Evolutionary conservation across 345 rosid genomes (phyloP), one percentile per base, ranked within the genome.

Genomic region (Hibiscus trionum): DNA sequence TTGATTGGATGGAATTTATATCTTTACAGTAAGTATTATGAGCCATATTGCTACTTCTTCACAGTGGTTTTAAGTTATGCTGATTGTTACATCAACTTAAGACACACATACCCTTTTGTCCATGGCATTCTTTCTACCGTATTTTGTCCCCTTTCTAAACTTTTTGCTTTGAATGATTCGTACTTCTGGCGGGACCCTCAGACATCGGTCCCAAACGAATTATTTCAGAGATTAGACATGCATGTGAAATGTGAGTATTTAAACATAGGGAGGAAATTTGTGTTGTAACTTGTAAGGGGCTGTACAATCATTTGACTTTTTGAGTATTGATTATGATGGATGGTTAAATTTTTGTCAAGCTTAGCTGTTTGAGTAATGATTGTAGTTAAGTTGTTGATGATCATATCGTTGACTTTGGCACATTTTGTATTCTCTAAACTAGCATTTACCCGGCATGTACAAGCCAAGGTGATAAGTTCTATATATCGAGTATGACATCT

Each of bases 1-100:
- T 91, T 73, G 96, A 49, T 39, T 39, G 44, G 44, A 39, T 39
- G 44, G 44, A 39, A 39, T 39, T 39, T 39, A 39, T 39, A 39
- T 39, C 44, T 39, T 39, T 39, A 39, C 44, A 39, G 44, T 39
- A 39, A 39, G 44, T 39, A 39, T 39, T 39, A 39, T 7, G 9
- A 8, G 44, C 44, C 44, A 49, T 49, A 49, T 39, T 11, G 26
- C 9, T 73, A 27, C 4, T n/a, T 56, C 4, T 78, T 49, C 39
- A 39, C 44, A 39, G 44, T 61, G 16, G 42, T 55, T 67, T 72
- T 44, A 16, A 61, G 46, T 29, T 49, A 39, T 7, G 70, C 56
- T 47, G 21, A 66, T 5, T 56, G 52, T 19, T 44, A 58, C 11
- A 42, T 46, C 11, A 44, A 14, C 37, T 4, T 67, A 46, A 63